phyloP scores from a whole-genome alignment of 1,284 basidiomycete genomes.

The Naganishia cerealis region DNA sequence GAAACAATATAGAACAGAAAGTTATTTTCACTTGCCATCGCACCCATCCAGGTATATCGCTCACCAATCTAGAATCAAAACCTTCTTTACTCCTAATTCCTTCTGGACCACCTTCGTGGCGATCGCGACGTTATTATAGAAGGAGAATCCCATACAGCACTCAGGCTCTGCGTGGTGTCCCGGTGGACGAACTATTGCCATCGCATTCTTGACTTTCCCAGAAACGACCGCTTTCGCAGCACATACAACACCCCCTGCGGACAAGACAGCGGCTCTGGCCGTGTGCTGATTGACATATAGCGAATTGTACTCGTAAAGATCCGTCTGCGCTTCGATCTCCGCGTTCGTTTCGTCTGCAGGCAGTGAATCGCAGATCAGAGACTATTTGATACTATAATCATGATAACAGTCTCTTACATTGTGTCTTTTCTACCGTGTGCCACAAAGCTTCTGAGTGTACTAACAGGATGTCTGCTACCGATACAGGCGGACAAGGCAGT shows the following conservation, averaged over 20 bases:
- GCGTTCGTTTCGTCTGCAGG: conserved; percentile 67
- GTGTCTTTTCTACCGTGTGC: conserved; percentile 75
- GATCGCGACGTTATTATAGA: conserved; percentile 97
- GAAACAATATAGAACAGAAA: conserved; percentile 3
- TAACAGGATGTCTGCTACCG: conserved; percentile 74
- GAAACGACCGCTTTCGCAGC: conserved; percentile 82
- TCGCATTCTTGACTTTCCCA: conserved; percentile 76
- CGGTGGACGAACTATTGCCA: conserved; percentile 94
- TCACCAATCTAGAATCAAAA: conserved; percentile 93
- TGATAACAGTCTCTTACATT: conserved; percentile 39
- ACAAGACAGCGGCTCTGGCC: conserved; percentile 77
- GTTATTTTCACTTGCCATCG: conserved; percentile 29
- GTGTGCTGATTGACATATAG: conserved; percentile 88
- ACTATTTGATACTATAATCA: conserved; percentile 4
- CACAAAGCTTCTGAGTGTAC: conserved; percentile 88
- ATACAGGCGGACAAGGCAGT: conserved; percentile 72
- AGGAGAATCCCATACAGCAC: conserved; percentile 98
- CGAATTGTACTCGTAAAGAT: conserved; percentile 83
- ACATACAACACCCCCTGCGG: conserved; percentile 92
- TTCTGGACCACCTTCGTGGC: conserved; percentile 78
- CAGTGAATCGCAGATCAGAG: conserved; percentile 29
- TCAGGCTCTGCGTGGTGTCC: conserved; percentile 98
- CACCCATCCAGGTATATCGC: conserved; percentile 42
- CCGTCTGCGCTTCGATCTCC: conserved; percentile 68
- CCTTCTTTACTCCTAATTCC: conserved; percentile 67